phyloP scores from a whole-genome alignment of 371 early-diverging fungal species.

The Mycotypha africana region DNA sequence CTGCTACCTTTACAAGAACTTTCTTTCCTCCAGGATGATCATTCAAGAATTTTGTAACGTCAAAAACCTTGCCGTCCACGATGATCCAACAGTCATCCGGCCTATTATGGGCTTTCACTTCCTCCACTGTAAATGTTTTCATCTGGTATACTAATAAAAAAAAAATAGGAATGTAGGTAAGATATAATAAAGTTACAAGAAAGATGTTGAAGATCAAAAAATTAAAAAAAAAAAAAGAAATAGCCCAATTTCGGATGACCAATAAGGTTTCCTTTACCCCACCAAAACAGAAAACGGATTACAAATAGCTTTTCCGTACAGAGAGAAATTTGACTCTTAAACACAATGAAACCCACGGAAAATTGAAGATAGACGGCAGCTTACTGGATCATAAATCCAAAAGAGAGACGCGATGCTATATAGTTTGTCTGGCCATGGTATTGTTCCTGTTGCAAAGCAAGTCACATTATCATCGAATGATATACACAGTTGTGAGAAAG shows the following conservation, averaged over 20 bases:
- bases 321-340: too few species aligned
- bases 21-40: slow-evolving; percentile 70
- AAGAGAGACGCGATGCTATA: too few species aligned
- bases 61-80: slow-evolving; percentile 71
- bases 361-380: too few species aligned
- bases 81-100: slow-evolving; percentile 74
- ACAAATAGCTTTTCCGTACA: neutral
- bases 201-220: too few species aligned
- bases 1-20: slow-evolving; percentile 74
- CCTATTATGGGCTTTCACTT: slow-evolving; percentile 66
- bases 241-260: neutral
- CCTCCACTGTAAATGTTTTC: slow-evolving; percentile 55
- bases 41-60: slow-evolving; percentile 70
- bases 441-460: too few species aligned
- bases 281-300: neutral
- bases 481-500: too few species aligned
- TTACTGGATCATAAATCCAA: too few species aligned
- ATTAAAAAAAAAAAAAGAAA: neutral
- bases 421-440: too few species aligned
- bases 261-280: neutral
- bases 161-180: too few species aligned
- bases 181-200: neutral
- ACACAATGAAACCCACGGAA: too few species aligned
- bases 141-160: too few species aligned
- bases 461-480: too few species aligned